These are phyloP conservation scores for Talaromyces sp. DNA, from an alignment of 2,329 filamentous ascomycete species.

Conservation along the genomic window DNA sequence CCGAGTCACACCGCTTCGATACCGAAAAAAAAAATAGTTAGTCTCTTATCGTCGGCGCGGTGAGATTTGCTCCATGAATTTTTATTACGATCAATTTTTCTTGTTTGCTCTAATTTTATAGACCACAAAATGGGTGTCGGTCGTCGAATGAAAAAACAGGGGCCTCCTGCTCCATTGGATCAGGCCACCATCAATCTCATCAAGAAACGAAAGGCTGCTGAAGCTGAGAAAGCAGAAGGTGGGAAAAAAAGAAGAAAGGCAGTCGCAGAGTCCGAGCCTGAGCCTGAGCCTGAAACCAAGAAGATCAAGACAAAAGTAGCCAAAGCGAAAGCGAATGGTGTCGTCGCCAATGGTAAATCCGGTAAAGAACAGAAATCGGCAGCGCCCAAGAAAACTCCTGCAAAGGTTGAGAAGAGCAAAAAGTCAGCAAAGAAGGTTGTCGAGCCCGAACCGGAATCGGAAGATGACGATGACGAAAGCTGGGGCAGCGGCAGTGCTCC, in stretches of 20 bases:
- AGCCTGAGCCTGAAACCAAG: constrained; percentile 36
- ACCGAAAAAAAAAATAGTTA: constrained; percentile 18
- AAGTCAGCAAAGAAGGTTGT: constrained; percentile 36
- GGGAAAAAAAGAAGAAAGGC: constrained; percentile 64
- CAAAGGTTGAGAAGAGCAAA: constrained; percentile 31
- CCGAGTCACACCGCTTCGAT: constrained; percentile 8
- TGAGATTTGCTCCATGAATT: not conserved
- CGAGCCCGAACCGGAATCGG: constrained; percentile 35
- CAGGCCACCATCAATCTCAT: constrained; percentile 58
- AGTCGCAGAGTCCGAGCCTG: constrained; percentile 27
- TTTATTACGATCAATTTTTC: not conserved
- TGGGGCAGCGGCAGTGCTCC: constrained; percentile 32
- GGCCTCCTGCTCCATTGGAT: constrained; percentile 75
- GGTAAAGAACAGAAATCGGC: constrained; percentile 33
- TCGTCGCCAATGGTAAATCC: constrained; percentile 28
- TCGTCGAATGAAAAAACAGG: constrained; percentile 89
- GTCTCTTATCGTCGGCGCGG: not conserved
- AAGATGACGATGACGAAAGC: constrained; percentile 35
- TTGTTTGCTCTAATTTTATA: not conserved
- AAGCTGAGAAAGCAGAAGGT: constrained; percentile 58
- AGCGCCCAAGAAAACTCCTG: constrained; percentile 32
- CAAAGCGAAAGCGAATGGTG: constrained; percentile 42
- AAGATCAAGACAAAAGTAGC: constrained; percentile 29
- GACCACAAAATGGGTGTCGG: constrained; percentile 71
- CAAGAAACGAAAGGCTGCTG: constrained; percentile 80